Conservation (phyloP, 331 rosid species). For the Acacia pycnantha region DNA sequence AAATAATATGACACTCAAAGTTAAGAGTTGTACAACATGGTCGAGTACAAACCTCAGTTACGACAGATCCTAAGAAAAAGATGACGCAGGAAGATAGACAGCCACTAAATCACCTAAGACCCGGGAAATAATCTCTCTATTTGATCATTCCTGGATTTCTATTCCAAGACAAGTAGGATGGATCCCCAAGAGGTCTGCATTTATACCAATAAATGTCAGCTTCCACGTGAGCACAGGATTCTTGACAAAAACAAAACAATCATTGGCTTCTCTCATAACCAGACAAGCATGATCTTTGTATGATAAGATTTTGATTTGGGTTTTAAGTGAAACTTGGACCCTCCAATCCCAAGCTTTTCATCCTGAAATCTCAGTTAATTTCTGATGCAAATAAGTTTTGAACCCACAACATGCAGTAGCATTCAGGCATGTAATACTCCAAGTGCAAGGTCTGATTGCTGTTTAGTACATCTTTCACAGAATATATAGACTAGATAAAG, state of each 20-base stretch:
- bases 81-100: background rate
- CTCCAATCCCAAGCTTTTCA: background rate
- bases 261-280: background rate
- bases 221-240: background rate
- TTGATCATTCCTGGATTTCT: conserved; percentile 23
- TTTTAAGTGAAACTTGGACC: background rate
- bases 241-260: background rate
- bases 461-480: background rate
- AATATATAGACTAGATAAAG: background rate
- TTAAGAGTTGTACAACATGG: background rate
- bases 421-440: background rate
- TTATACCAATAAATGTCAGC: conserved; percentile 31
- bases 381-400: background rate
- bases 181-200: conserved; percentile 93
- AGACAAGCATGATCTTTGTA: background rate
- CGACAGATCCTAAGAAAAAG: background rate
- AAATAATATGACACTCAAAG: background rate
- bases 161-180: conserved; percentile 89
- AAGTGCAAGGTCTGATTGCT: background rate
- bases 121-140: conserved; percentile 16
- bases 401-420: background rate
- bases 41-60: conserved; percentile 1
- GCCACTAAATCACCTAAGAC: background rate
- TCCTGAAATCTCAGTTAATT: background rate
- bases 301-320: background rate